These are phyloP conservation scores for Streptanthus diversifolius DNA, from an alignment of 345 rosid species.

Conservation along the genomic window DNA sequence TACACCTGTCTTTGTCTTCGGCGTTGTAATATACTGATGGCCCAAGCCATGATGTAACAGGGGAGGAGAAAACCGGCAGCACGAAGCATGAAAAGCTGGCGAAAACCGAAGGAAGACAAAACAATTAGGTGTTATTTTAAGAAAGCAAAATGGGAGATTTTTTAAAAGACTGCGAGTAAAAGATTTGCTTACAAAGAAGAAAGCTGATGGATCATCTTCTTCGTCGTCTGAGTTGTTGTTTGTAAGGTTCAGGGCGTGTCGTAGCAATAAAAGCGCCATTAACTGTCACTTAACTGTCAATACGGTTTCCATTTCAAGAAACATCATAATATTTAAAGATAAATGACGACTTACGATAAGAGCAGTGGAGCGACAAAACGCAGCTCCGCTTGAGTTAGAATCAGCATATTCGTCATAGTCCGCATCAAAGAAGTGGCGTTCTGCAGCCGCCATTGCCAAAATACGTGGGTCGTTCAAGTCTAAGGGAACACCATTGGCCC, in stretches of 20 bases:
- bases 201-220: conserved; percentile 67
- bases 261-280: conserved; percentile 85
- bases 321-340: neutral
- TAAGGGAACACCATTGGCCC: conserved; percentile 65
- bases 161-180: neutral
- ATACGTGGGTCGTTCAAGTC: conserved; percentile 84
- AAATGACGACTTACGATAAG: conserved; percentile 55
- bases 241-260: conserved; percentile 74
- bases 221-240: conserved; percentile 57
- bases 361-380: conserved; percentile 95
- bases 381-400: conserved; percentile 80
- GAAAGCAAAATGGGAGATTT: neutral
- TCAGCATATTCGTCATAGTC: conserved; percentile 88
- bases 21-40: conserved; percentile 84
- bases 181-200: conserved; percentile 68
- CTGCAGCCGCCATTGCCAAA: conserved; percentile 89
- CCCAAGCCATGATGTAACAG: conserved; percentile 99
- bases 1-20: conserved; percentile 92
- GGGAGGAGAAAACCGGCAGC: conserved; percentile 96
- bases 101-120: conserved; percentile 4
- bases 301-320: conserved; percentile 4
- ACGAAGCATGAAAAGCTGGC: conserved; percentile 89
- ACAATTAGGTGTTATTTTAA: neutral
- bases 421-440: conserved; percentile 76
- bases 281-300: conserved; percentile 45